These are phyloP conservation scores for Polygonum maritimum DNA, from an alignment of 148 eudicot genomes.

Conservation along the genomic window DNA sequence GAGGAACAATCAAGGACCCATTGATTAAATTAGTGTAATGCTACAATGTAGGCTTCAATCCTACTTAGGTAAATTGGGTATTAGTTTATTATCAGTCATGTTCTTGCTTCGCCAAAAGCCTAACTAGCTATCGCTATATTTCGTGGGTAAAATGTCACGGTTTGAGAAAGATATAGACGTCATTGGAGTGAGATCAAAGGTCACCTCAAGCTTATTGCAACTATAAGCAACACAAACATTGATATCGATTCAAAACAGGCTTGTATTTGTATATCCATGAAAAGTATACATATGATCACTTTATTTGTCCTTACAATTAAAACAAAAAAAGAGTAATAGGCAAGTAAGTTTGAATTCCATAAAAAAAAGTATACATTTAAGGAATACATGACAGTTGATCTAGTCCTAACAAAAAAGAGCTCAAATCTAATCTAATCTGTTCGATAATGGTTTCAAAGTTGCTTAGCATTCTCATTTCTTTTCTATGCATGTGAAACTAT, in stretches of 20 bases:
- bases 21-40: neutral
- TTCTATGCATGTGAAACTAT: too few species aligned
- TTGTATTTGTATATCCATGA: neutral
- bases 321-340: neutral
- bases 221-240: neutral
- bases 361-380: too few species aligned
- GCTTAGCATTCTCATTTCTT: too few species aligned
- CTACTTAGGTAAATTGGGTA: neutral
- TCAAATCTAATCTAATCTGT: too few species aligned
- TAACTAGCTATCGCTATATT: neutral
- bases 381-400: too few species aligned
- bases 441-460: too few species aligned
- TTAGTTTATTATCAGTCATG: neutral
- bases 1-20: neutral
- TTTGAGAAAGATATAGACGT: constrained; percentile 3
- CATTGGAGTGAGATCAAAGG: neutral
- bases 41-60: neutral
- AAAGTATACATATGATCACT: neutral
- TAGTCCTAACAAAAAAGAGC: too few species aligned
- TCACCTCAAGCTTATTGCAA: neutral
- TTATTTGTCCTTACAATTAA: too few species aligned
- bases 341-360: too few species aligned
- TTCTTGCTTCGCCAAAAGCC: neutral
- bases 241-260: neutral
- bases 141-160: constrained; percentile 6